Conservation (phyloP, 23 red algal species). For the Gracilaria caudata region DNA sequence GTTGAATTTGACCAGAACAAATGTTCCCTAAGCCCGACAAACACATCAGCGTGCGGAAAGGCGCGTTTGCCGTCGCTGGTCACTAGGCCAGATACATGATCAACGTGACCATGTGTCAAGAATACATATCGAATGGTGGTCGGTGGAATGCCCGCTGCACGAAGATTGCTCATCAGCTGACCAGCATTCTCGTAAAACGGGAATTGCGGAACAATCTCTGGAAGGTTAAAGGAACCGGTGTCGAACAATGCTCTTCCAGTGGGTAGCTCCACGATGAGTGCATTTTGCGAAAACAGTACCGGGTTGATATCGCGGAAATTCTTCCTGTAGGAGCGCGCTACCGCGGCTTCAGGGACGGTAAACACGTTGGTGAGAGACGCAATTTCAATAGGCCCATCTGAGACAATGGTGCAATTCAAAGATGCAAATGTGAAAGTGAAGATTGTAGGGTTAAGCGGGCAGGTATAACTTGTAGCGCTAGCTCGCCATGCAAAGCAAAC, state of each 20-base stretch:
- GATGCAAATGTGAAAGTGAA: not conserved
- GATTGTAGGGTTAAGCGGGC: not conserved
- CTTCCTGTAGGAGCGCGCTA: conserved; percentile 25
- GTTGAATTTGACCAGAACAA: conserved; percentile 29
- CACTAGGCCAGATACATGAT: conserved; percentile 43
- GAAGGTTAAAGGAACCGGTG: conserved; percentile 19
- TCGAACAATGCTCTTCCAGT: conserved; percentile 34
- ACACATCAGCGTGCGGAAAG: conserved; percentile 46
- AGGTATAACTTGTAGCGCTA: not conserved
- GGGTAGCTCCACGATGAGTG: conserved; percentile 26
- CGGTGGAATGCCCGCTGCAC: conserved; percentile 21
- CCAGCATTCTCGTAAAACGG: conserved; percentile 28
- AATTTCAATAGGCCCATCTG: not conserved
- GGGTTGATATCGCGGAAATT: conserved; percentile 30
- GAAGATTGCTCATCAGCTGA: conserved; percentile 34
- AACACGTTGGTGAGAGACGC: not conserved
- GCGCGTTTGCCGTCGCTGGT: conserved; percentile 26
- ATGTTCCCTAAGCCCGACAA: conserved; percentile 12
- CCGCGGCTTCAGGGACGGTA: conserved; percentile 16
- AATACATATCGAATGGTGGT: conserved; percentile 30
- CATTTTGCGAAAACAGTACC: conserved; percentile 1
- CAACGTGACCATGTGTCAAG: conserved; percentile 41
- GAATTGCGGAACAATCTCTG: conserved; percentile 25
- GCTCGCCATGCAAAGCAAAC: not conserved
- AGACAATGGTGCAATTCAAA: conserved; percentile 12